phyloP scores from a whole-genome alignment of 1,139 yeast species.

The Yamadazyma siamensis region DNA sequence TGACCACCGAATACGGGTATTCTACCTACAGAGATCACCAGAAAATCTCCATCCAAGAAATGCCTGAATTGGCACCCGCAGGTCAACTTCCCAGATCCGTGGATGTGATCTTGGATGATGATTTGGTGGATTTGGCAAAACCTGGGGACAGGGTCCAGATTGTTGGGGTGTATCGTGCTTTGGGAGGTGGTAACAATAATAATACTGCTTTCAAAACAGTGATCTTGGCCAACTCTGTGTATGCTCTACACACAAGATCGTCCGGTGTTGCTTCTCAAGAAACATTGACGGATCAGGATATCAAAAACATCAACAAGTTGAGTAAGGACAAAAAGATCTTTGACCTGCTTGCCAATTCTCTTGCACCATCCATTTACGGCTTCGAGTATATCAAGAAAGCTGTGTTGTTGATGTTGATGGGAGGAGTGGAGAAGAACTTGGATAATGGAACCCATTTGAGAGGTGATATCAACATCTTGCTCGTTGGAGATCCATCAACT shows the following conservation, averaged over 20 bases:
- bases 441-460: constrained; percentile 96
- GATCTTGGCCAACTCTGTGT: constrained; percentile 82
- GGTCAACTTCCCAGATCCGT: constrained; percentile 95
- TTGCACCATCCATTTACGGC: constrained; percentile 96
- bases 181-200: constrained; percentile 75
- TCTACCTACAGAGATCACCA: constrained; percentile 94
- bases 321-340: constrained; percentile 68
- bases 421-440: constrained; percentile 92
- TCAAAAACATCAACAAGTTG: constrained; percentile 79
- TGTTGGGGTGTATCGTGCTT: constrained; percentile 90
- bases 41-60: constrained; percentile 88
- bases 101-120: constrained; percentile 90
- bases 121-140: constrained; percentile 84
- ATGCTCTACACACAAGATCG: constrained; percentile 82
- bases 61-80: constrained; percentile 98
- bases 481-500: constrained; percentile 99
- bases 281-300: constrained; percentile 74
- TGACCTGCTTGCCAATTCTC: constrained; percentile 74
- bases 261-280: constrained; percentile 81
- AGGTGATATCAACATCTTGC: constrained; percentile 92
- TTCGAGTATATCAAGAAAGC: constrained; percentile 91
- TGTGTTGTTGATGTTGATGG: constrained; percentile 81
- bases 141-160: constrained; percentile 97
- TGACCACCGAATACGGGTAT: constrained; percentile 89
- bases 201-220: constrained; percentile 75